Base-by-base conservation (phyloP, 176 grass and related monocot species). In the Miscanthus lutarioriparius region DNA sequence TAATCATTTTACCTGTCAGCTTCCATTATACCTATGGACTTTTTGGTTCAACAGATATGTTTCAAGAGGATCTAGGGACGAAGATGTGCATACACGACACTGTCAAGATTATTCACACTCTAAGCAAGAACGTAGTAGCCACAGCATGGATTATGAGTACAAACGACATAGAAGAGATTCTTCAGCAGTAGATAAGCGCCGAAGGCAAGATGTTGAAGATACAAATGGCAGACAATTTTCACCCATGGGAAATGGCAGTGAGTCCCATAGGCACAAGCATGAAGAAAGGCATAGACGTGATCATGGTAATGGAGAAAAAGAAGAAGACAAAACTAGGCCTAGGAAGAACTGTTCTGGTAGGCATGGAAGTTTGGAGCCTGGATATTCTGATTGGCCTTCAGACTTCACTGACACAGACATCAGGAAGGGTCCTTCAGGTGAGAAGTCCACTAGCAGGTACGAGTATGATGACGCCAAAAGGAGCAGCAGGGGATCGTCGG, bases 81-180 rank as follows among this genome's bases (percentile, higher is more conserved):
- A 88, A 27, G 67, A 77, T 87, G 72, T 16, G 11, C 59, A 70
- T 49, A 70, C 62, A 77, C 45, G 14, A 9, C 70, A 72, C 13
- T 82, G 67, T 33, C 93, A 77, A 82, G 80, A 86, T 80, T 70
- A 82, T 39, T 88, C 89, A 78, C 85, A 88, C 64, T 76, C 76
- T 49, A 90, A 81, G 39, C 47, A 83, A 40, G 86, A 91, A 39
- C 58, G 2, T 19, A 23, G 82, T 38, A 82, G 72, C 44, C 67
- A 59, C 26, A 54, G 4, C 26, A 77, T 70, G 12, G 77, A 78
- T 39, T 27, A 77, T 58, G 84, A 83, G 39, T 74, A 74, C 17
- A 70, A 64, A 64, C 84, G 53, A 27, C 80, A 90, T 36, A 91
- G 73, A 82, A 85, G 81, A 89, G 59, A 89, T 80, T 25, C 79